Conservation (phyloP, 805 yeast species). For the Wickerhamiella kurtzmanii region DNA sequence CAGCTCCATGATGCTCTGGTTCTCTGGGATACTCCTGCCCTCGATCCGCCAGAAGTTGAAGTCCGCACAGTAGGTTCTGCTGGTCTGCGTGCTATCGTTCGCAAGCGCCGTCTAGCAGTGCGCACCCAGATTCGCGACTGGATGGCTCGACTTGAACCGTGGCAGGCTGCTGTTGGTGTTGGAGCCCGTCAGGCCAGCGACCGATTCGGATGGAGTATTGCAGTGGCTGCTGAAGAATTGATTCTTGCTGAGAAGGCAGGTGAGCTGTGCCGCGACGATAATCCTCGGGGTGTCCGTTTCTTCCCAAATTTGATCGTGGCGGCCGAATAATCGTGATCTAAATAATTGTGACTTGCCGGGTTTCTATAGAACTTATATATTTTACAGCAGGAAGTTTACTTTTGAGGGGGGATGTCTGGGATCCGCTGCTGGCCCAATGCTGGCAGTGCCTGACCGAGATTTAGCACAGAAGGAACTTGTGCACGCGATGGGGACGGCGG, state of each 20-base stretch:
- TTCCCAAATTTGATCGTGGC: conserved; percentile 33
- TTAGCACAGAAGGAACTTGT: conserved; percentile 7
- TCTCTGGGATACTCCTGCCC: conserved; percentile 39
- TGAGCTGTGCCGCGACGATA: conserved; percentile 50
- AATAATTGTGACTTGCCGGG: not conserved
- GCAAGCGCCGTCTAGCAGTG: conserved; percentile 9
- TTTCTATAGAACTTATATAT: too few species aligned
- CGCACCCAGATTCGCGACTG: conserved; percentile 13
- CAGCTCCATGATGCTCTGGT: conserved; percentile 54
- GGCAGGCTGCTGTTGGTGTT: conserved; percentile 23
- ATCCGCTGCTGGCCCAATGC: conserved; percentile 3
- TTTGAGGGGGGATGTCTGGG: not conserved
- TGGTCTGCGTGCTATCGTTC: not conserved
- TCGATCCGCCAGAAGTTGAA: conserved; percentile 21
- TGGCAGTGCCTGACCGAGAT: conserved; percentile 6
- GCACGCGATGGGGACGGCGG: conserved; percentile 17
- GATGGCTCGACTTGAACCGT: conserved; percentile 15
- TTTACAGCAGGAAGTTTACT: too few species aligned
- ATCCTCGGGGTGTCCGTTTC: conserved; percentile 51
- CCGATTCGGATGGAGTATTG: conserved; percentile 50
- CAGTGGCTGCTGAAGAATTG: conserved; percentile 51
- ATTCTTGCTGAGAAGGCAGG: conserved; percentile 46
- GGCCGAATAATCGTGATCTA: not conserved
- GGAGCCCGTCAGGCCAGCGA: conserved; percentile 32
- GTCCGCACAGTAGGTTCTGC: not conserved